Conservation (phyloP, 805 yeast genomes). For the Debaryomyces hansenii region DNA sequence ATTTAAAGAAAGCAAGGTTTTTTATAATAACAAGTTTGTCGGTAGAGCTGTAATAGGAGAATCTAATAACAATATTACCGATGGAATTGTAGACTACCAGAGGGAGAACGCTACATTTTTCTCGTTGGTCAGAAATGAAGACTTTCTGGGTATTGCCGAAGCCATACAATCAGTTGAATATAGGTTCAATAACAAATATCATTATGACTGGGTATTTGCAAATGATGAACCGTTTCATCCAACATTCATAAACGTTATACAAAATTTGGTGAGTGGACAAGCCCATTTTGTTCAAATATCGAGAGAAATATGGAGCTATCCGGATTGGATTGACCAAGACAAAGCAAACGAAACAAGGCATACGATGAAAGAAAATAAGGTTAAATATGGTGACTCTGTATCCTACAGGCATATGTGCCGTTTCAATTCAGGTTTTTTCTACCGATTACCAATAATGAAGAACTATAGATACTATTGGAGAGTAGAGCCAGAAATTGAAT, state of each 20-base stretch:
- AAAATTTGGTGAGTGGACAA: slow-evolving; percentile 17
- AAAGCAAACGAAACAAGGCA: slow-evolving; percentile 27
- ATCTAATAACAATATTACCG: not conserved
- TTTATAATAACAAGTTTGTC: slow-evolving; percentile 3
- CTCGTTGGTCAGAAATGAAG: slow-evolving; percentile 14
- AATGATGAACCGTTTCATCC: slow-evolving; percentile 23
- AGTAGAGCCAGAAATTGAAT: slow-evolving; percentile 23
- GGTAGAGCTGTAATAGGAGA: slow-evolving; percentile 1
- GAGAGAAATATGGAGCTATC: slow-evolving; percentile 20
- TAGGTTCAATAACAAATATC: slow-evolving; percentile 19
- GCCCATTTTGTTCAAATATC: slow-evolving; percentile 21
- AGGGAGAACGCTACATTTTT: slow-evolving; percentile 17
- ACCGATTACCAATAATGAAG: slow-evolving; percentile 15
- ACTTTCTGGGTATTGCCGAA: slow-evolving; percentile 10
- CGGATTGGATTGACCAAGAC: slow-evolving; percentile 20
- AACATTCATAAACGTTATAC: slow-evolving; percentile 16
- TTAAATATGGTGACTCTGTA: slow-evolving; percentile 35
- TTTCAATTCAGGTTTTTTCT: slow-evolving; percentile 22
- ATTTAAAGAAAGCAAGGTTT: not conserved
- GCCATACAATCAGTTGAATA: slow-evolving; percentile 24
- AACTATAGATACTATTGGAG: slow-evolving; percentile 26
- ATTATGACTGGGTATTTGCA: slow-evolving; percentile 26
- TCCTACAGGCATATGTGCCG: slow-evolving; percentile 26
- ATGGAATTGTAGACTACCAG: not conserved
- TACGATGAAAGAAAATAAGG: slow-evolving; percentile 19